These are phyloP conservation scores for Prunus armeniaca DNA, from an alignment of 306 rosid species.

Conservation along the genomic window DNA sequence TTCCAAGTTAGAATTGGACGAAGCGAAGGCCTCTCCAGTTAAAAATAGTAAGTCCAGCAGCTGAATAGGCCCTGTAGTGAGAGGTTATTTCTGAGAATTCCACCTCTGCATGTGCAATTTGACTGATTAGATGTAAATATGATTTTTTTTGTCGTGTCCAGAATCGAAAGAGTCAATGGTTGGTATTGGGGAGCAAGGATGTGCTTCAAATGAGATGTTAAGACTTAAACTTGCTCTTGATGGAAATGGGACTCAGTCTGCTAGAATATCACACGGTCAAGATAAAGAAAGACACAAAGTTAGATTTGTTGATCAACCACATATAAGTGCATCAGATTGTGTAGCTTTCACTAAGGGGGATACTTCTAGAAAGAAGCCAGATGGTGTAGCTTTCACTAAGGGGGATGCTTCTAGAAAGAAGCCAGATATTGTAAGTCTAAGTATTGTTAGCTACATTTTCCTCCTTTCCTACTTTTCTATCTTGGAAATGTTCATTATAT, in stretches of 20 bases:
- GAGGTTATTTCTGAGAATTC: conserved; percentile 16
- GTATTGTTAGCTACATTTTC: not conserved
- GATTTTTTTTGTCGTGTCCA: not conserved
- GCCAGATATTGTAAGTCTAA: not conserved
- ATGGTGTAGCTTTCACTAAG: not conserved
- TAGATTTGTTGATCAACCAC: not conserved
- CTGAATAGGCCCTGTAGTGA: not conserved
- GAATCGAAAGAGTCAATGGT: not conserved
- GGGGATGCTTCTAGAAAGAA: no score
- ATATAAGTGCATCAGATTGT: not conserved
- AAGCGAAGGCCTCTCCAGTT: not conserved
- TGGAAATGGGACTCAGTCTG: not conserved
- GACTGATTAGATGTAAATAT: not conserved
- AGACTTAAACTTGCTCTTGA: not conserved
- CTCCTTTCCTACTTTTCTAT: not conserved
- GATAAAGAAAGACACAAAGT: not conserved
- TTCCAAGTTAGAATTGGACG: conserved; percentile 6
- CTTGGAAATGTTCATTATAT: not conserved
- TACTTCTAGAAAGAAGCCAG: not conserved
- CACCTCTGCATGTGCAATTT: not conserved
- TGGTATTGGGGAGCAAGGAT: not conserved
- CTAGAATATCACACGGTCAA: not conserved
- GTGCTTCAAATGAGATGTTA: not conserved
- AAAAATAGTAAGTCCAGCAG: not conserved
- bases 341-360: no score